These are phyloP conservation scores for Furculomyces boomerangus DNA, from an alignment of 371 early-diverging fungal genomes.

Conservation along the genomic window DNA sequence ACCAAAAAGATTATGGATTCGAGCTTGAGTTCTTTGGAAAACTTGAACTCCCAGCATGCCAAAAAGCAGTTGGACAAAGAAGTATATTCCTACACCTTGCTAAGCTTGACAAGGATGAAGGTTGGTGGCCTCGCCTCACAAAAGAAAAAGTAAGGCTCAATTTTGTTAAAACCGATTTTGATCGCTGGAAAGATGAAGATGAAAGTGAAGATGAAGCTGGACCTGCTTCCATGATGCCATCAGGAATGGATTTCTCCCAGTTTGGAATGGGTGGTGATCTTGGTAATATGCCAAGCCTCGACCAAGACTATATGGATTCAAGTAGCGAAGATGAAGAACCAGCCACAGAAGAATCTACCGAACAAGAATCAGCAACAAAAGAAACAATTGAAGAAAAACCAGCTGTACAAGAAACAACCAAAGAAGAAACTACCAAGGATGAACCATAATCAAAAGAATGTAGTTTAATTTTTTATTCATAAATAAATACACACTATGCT, in stretches of 20 bases:
- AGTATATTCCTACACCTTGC: constrained; percentile 38
- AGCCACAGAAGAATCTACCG: not conserved
- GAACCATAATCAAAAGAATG: not conserved
- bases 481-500: constrained; percentile 13
- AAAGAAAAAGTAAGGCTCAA: constrained; percentile 44
- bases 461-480: not conserved
- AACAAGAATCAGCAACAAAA: not conserved
- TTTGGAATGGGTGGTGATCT: not conserved
- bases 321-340: not conserved
- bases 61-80: constrained; percentile 43
- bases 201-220: constrained; percentile 67
- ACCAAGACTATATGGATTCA: not conserved
- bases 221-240: constrained; percentile 19
- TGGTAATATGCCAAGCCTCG: not conserved
- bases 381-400: not conserved
- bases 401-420: not conserved
- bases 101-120: constrained; percentile 40
- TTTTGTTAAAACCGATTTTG: constrained; percentile 82
- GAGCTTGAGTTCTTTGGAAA: constrained; percentile 52
- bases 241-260: constrained; percentile 37
- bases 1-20: constrained; percentile 50
- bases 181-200: constrained; percentile 81
- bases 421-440: too few species aligned
- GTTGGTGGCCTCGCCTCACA: constrained; percentile 75
- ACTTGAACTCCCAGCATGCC: constrained; percentile 56